A percentile compares a stretch with the other conserved stretches of the same genome.
phyloP scores from a whole-genome alignment of 441 rosid genomes.

The Arabidopsis lyrata region DNA sequence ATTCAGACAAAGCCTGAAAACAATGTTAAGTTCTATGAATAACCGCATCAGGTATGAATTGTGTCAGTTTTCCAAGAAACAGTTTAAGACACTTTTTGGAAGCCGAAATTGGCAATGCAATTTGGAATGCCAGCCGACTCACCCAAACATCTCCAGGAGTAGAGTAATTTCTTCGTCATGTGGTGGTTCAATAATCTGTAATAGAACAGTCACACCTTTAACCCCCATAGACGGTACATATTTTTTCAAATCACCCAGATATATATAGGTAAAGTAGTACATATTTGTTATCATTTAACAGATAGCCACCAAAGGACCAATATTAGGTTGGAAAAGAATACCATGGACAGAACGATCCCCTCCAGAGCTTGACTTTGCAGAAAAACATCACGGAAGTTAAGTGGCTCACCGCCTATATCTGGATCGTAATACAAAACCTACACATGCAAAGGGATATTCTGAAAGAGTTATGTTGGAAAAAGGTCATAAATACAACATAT shows the following conservation, averaged over 20 bases:
- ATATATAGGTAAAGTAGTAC: constrained; percentile 32
- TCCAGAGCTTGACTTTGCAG: constrained; percentile 98
- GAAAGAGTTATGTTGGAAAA: constrained; percentile 16
- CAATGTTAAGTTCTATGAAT: constrained; percentile 34
- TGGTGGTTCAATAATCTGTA: constrained; percentile 97
- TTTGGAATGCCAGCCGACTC: constrained; percentile 44
- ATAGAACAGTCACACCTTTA: constrained; percentile 51
- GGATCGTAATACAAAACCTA: constrained; percentile 91
- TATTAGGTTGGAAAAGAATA: constrained; percentile 45
- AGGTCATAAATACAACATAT: not conserved
- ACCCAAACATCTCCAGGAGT: constrained; percentile 92
- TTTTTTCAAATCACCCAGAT: constrained; percentile 35
- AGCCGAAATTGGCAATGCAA: constrained; percentile 20
- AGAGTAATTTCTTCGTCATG: constrained; percentile 89
- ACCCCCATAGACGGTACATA: constrained; percentile 31
- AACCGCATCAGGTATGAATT: not conserved
- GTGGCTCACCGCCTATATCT: constrained; percentile 83
- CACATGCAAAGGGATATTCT: constrained; percentile 35
- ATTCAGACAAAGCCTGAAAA: constrained; percentile 80
- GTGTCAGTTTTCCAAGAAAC: not conserved
- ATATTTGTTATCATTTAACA: constrained; percentile 22
- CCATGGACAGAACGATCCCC: constrained; percentile 90
- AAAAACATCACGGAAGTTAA: constrained; percentile 91
- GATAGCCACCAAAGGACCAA: constrained; percentile 23
- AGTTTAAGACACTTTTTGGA: not conserved